phyloP scores from a whole-genome alignment of 169 alveolate species.

The Plasmodium relictum region DNA sequence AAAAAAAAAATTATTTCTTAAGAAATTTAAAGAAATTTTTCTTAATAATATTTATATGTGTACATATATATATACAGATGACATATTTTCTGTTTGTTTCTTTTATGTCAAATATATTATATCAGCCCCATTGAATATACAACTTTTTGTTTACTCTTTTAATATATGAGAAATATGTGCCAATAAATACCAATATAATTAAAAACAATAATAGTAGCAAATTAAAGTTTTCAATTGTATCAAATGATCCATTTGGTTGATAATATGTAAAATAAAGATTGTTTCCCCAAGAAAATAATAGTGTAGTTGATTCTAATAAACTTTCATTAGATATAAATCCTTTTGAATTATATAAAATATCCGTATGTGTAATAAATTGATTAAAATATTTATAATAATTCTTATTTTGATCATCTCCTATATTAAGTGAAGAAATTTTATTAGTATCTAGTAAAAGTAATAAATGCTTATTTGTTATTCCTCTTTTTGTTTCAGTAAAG shows the following conservation, averaged over 20 bases:
- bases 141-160: conserved; percentile 43
- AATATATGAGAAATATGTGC: conserved; percentile 57
- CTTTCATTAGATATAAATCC: conserved; percentile 73
- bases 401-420: conserved; percentile 23
- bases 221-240: conserved; percentile 45
- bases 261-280: conserved; percentile 61
- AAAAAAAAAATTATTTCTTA: too few relatives aligned
- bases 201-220: conserved; percentile 35
- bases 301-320: conserved; percentile 73
- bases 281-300: conserved; percentile 73
- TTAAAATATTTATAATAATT: conserved; percentile 41
- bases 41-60: background rate
- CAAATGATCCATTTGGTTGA: conserved; percentile 76
- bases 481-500: conserved; percentile 77
- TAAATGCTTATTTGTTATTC: conserved; percentile 72
- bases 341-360: conserved; percentile 71
- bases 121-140: conserved; percentile 44
- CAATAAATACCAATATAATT: conserved; percentile 57
- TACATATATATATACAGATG: conserved; percentile 9
- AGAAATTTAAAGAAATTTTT: too few relatives aligned
- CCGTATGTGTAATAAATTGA: conserved; percentile 59
- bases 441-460: conserved; percentile 66
- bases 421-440: conserved; percentile 39
- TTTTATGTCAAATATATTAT: background rate
- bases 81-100: background rate